phyloP scores from a whole-genome alignment of 1,284 basidiomycete genomes.

The Papiliotrema laurentii region DNA sequence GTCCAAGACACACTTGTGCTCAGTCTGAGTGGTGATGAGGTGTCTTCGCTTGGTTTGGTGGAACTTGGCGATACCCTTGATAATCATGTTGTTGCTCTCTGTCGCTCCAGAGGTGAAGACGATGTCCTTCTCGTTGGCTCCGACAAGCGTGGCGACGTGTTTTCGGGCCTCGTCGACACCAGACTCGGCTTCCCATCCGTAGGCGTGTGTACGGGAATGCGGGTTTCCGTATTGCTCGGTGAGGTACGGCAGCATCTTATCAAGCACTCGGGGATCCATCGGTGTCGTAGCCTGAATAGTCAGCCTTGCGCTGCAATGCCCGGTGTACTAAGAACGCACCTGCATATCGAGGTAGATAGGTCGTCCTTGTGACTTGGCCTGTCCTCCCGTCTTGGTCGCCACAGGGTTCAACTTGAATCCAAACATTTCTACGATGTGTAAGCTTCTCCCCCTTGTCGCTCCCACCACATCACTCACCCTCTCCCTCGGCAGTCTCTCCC shows the following conservation, averaged over 20 bases:
- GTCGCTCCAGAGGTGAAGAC: slow-evolving; percentile 98
- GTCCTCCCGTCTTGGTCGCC: slow-evolving; percentile 59
- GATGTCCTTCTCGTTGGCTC: slow-evolving; percentile 92
- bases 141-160: slow-evolving; percentile 87
- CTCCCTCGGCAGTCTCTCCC: slow-evolving; percentile 15
- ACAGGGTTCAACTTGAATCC: slow-evolving; percentile 75
- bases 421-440: slow-evolving; percentile 64
- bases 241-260: slow-evolving; percentile 93
- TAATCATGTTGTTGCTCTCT: slow-evolving; percentile 96
- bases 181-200: slow-evolving; percentile 97
- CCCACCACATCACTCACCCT: slow-evolving; percentile 16
- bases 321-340: slow-evolving; percentile 50
- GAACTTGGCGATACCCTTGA: slow-evolving; percentile 96
- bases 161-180: slow-evolving; percentile 89
- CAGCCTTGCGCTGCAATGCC: background rate
- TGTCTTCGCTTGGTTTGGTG: slow-evolving; percentile 85
- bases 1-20: slow-evolving; percentile 99
- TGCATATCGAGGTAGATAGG: slow-evolving; percentile 97
- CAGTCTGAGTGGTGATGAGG: slow-evolving; percentile 87
- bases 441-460: too few species aligned
- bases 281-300: slow-evolving; percentile 82
- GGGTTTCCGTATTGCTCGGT: slow-evolving; percentile 98
- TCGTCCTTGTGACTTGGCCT: slow-evolving; percentile 61
- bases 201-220: slow-evolving; percentile 95
- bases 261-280: slow-evolving; percentile 92